phyloP scores from a whole-genome alignment of 805 yeast species.

The Tetrapisispora iriomotensis region DNA sequence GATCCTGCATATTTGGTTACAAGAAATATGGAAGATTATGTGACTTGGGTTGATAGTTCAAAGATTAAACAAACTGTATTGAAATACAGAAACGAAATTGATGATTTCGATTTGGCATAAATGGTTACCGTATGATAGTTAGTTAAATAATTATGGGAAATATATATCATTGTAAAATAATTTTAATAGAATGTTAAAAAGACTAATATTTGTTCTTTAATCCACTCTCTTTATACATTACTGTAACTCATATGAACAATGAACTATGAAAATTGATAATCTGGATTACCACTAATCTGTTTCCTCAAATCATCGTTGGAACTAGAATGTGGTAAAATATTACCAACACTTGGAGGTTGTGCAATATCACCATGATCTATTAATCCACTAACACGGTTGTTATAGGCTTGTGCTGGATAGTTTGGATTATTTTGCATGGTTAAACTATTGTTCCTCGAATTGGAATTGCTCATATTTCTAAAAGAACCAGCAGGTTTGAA shows the following conservation, averaged over 20 bases:
- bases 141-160: background rate
- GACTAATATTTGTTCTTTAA: background rate
- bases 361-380: constrained; percentile 19
- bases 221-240: background rate
- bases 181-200: background rate
- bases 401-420: constrained; percentile 8
- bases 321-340: constrained; percentile 28
- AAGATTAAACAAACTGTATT: constrained; percentile 86
- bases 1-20: constrained; percentile 94
- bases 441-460: constrained; percentile 29
- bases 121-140: background rate
- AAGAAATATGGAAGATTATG: constrained; percentile 87
- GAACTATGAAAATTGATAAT: constrained; percentile 16
- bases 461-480: constrained; percentile 27
- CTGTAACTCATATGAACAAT: background rate
- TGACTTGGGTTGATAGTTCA: constrained; percentile 95
- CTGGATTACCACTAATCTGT: constrained; percentile 32
- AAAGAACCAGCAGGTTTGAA: constrained; percentile 68
- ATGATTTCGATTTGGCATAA: constrained; percentile 45
- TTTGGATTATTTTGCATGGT: constrained; percentile 21
- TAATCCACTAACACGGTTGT: constrained; percentile 22
- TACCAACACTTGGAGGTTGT: constrained; percentile 23
- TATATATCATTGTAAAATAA: background rate
- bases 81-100: constrained; percentile 70
- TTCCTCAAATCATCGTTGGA: constrained; percentile 31